Conservation (phyloP, 768 basidiomycete genomes). For the Russula virescens region DNA sequence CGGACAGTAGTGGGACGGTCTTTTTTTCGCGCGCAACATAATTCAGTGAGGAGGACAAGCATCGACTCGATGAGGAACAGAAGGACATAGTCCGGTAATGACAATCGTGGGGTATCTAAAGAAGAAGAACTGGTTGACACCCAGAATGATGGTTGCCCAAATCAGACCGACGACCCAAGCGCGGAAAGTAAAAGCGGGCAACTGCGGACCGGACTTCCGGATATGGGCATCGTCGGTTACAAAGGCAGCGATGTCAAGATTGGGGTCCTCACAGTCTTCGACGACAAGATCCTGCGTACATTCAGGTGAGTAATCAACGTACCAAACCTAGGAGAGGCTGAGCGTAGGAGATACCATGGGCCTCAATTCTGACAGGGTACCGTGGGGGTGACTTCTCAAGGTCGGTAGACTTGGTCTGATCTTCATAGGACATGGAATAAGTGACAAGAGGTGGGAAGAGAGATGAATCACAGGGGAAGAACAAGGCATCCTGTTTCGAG, state of each 20-base stretch:
- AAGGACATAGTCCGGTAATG: constrained; percentile 25
- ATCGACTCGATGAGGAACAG: background rate
- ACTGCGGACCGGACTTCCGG: constrained; percentile 49
- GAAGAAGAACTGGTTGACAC: constrained; percentile 76
- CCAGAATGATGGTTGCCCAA: constrained; percentile 58
- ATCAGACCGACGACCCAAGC: constrained; percentile 36
- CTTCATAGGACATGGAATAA: no score
- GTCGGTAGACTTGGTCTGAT: no score
- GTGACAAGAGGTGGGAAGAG: no score
- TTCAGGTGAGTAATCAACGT: no score
- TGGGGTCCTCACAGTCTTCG: constrained; percentile 8
- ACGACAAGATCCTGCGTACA: no score
- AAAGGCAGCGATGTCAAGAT: constrained; percentile 31
- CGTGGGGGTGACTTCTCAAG: no score
- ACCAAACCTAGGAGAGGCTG: no score
- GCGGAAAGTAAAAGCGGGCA: constrained; percentile 34
- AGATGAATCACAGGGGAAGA: no score
- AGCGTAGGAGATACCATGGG: no score
- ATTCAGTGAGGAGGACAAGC: background rate
- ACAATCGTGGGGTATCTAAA: constrained; percentile 55
- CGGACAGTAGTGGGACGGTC: constrained; percentile 63
- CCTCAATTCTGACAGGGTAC: no score
- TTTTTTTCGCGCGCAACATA: constrained; percentile 2
- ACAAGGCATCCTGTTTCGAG: no score
- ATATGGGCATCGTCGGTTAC: constrained; percentile 43